Evolutionary conservation across 768 basidiomycete genomes (phyloP).

Genomic region (Phaeotremella skinneri): DNA sequence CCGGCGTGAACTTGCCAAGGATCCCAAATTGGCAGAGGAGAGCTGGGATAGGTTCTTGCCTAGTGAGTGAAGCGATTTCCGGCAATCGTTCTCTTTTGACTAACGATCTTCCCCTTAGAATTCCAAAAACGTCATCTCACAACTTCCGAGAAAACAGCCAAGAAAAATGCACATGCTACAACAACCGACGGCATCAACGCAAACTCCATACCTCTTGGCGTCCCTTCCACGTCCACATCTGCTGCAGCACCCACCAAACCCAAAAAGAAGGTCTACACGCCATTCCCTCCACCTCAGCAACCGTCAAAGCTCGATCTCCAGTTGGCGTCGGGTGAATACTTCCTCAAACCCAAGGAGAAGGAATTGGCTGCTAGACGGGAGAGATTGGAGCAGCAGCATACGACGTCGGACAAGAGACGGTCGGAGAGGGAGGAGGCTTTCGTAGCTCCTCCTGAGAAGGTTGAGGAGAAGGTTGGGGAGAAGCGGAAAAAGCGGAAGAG

Average conservation of each 20-base stretch:
- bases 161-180: conserved; percentile 66
- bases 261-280: conserved; percentile 92
- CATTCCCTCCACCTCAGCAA: conserved; percentile 91
- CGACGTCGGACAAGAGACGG: conserved; percentile 65
- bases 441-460: conserved; percentile 77
- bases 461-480: conserved; percentile 71
- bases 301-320: conserved; percentile 95
- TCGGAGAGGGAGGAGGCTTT: conserved; percentile 84
- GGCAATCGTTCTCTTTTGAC: neutral
- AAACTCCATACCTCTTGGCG: conserved; percentile 37
- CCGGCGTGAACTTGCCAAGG: conserved; percentile 92
- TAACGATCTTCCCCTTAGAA: conserved; percentile 49
- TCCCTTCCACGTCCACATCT: neutral
- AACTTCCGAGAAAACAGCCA: conserved; percentile 87
- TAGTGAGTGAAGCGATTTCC: conserved; percentile 46
- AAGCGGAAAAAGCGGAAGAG: conserved; percentile 60
- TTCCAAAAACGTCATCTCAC: conserved; percentile 91
- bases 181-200: conserved; percentile 54
- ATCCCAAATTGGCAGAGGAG: conserved; percentile 88
- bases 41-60: conserved; percentile 98
- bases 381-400: conserved; percentile 80
- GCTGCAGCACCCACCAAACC: conserved; percentile 50
- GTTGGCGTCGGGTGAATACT: conserved; percentile 96
- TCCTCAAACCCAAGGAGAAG: conserved; percentile 88
- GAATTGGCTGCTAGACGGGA: conserved; percentile 68